Base-by-base conservation (phyloP, 768 basidiomycete genomes). In the Chalciporus chontae region DNA sequence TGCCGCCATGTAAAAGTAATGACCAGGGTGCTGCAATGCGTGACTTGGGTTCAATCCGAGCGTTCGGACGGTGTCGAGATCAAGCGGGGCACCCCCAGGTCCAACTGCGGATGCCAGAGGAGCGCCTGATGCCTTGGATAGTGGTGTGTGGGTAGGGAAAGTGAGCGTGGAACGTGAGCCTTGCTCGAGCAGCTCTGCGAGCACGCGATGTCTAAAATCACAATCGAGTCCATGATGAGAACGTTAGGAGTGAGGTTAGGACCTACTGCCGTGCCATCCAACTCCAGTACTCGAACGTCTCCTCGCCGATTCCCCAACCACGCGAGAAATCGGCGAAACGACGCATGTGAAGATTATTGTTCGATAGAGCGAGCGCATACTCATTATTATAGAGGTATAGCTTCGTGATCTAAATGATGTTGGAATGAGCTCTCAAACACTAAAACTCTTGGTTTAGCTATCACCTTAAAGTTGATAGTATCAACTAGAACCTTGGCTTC, bases 401-500 rank as follows among this genome's bases (percentile, higher is more conserved):
- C 61, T 96, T 95, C 59, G 83, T 81, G 44, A 97, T 86, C 92
- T 95, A 40, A 6, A 8, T 26, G 8, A 8, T 26, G 26, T 26
- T 6, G 7, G 26, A 26, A 26, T 26, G 21, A 21, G 21, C 21
- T 26, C 26, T 26, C 26, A 6, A 26, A 26, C 26, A 8, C 26
- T 1, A 26, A 8, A 7, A 7, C 8, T 26, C 26, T 5, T 26
- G 26, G 8, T 26, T 26, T 26, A 6, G 8, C 3, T 26, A 8
- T 26, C 26, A 90, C 94, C 74, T 96, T 94, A 64, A 96, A 74
- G 51, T 85, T 90, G 53, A 97, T 85, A 56, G 91, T 90, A 64
- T 99, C 96, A 0, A 91, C 93, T 2, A 98, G 77, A 2, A 98
- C 96, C 67, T 94, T 96, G 3, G 95, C 95, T 67, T 99, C 96